Evolutionary conservation across 345 rosid species (phyloP).

Genomic region (Schrenkiella parvula): DNA sequence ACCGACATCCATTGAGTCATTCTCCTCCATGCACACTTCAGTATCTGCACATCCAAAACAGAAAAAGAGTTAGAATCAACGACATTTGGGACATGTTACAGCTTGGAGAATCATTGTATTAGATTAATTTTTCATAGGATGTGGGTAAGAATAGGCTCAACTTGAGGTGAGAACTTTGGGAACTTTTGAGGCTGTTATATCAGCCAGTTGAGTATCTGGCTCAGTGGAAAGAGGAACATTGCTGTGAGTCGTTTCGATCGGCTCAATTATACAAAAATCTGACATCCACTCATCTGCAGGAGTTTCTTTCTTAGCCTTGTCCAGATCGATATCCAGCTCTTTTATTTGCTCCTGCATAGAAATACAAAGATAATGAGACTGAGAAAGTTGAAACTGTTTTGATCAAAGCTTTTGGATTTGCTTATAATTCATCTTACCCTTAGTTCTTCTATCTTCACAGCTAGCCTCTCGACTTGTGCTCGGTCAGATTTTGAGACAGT

Average conservation of each 20-base stretch:
- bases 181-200: neutral
- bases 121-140: no score
- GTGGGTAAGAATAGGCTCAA: neutral
- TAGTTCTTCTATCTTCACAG: slow-evolving; percentile 32
- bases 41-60: neutral
- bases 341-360: slow-evolving; percentile 34
- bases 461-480: slow-evolving; percentile 34
- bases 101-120: no score
- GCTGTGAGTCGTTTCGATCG: no score
- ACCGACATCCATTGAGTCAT: neutral
- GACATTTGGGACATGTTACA: neutral
- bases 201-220: neutral
- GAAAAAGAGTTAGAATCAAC: neutral
- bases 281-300: neutral
- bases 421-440: slow-evolving; percentile 36
- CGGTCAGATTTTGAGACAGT: slow-evolving; percentile 78
- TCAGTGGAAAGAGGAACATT: no score
- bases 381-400: neutral
- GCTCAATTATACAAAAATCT: neutral
- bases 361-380: slow-evolving; percentile 4
- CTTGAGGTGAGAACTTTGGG: neutral
- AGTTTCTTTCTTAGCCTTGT: slow-evolving; percentile 86
- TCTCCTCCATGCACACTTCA: neutral
- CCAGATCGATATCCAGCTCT: slow-evolving; percentile 73
- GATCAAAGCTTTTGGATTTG: neutral